Percentiles rank a stretch among this genome's conserved stretches.
These are phyloP conservation scores for Wallacemonas rigidus DNA, from an alignment of 208 protist genomes.

Conservation along the genomic window DNA sequence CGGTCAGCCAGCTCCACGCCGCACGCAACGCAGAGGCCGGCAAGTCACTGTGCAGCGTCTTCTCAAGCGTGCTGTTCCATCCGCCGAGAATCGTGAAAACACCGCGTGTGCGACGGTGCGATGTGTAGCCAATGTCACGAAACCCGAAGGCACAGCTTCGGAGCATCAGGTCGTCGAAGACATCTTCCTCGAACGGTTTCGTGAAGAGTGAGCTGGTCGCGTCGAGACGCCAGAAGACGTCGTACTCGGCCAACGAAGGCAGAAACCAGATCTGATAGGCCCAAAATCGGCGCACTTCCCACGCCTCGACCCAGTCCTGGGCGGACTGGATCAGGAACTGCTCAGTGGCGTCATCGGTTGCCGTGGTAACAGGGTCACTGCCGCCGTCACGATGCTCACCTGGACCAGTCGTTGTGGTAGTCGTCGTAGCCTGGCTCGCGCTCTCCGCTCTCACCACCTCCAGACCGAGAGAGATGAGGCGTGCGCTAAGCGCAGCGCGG, in stretches of 20 bases:
- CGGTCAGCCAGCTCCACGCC: slow-evolving; percentile 21
- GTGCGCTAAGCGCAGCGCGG: background rate
- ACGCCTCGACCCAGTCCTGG: background rate
- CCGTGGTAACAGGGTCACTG: background rate
- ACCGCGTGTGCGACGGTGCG: slow-evolving; percentile 23
- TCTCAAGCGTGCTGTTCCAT: slow-evolving; percentile 21
- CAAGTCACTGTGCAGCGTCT: background rate
- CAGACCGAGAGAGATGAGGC: background rate
- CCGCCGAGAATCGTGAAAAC: slow-evolving; percentile 6
- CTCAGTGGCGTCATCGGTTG: background rate
- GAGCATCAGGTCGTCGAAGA: slow-evolving; percentile 31
- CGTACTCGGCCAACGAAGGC: slow-evolving; percentile 40
- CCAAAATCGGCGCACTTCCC: slow-evolving; percentile 39
- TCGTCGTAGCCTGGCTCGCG: background rate
- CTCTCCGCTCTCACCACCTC: no score
- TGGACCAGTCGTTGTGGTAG: background rate
- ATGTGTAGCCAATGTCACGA: slow-evolving; percentile 17
- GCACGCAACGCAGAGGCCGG: background rate
- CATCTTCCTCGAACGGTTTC: slow-evolving; percentile 26
- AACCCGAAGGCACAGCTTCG: slow-evolving; percentile 37
- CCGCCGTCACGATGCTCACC: background rate
- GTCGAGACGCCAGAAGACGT: slow-evolving; percentile 59
- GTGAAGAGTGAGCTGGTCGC: slow-evolving; percentile 33
- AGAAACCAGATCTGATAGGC: slow-evolving; percentile 45
- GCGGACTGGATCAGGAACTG: background rate